Base-by-base conservation (phyloP, 169 alveolate species). In the Neospora caninum region DNA sequence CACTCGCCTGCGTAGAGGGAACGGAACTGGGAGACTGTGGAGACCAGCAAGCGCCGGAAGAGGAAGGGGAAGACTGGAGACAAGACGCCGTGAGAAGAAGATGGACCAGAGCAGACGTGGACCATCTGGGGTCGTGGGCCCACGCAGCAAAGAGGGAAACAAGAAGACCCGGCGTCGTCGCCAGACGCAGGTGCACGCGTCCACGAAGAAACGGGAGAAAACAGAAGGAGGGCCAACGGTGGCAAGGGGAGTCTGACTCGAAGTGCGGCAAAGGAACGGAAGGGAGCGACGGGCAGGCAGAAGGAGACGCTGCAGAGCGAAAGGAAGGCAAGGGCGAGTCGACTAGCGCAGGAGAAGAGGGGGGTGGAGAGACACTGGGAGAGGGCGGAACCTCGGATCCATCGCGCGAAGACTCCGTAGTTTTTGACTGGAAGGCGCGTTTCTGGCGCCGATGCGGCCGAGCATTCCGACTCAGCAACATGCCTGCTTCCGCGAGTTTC, bases 211-310 rank as follows among this genome's bases (percentile, higher is more conserved):
- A 78, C 43, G 86, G 86, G 31, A 38, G 39, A n/a, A 78, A 78
- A 38, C 39, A n/a, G 45, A 29, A n/a, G 22, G 86, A n/a, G 45
- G 86, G 86, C 86, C 86, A 78, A 0, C 86, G 86, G 86, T 38
- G 45, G 31, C 73, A 64, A 7, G 73, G 34, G 73, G n/a, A 16
- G 4, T 64, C 73, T 16, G 73, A 4, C 73, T 1, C n/a, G 20
- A 1, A 64, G 4, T 64, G 16, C 31, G n/a, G 4, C 22, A 27
- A 64, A 27, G 73, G 34, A 64, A 64, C 20, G 16, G 34, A 16
- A 22, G 34, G 73, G 20, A 4, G 73, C 73, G 73, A 22, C 31
- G 31, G 25, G n/a, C 7, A 64, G 73, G 73, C 4, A 27, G 73
- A 64, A 7, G 73, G 34, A 64, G n/a, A 27, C 73, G 73, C 58